phyloP scores from a whole-genome alignment of 2,329 filamentous ascomycete species.

The Fusarium subtropicale region DNA sequence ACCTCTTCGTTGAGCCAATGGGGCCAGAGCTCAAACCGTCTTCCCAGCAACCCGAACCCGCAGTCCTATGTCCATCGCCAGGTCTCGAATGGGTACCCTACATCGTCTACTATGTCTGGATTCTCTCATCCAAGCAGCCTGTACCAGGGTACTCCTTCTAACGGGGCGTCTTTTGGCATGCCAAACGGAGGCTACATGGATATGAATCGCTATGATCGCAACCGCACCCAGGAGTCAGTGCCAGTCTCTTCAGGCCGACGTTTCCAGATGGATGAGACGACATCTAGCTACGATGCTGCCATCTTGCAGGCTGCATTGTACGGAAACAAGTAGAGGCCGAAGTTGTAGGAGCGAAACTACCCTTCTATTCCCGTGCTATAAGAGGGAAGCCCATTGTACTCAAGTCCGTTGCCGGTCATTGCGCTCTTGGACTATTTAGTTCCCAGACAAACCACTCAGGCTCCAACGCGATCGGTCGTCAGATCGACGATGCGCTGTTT shows the following conservation, averaged over 20 bases:
- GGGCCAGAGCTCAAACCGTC: constrained; percentile 42
- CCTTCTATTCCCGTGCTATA: neutral
- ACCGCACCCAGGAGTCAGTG: constrained; percentile 32
- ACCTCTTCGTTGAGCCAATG: constrained; percentile 50
- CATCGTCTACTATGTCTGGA: constrained; percentile 49
- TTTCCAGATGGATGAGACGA: constrained; percentile 51
- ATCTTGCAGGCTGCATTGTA: constrained; percentile 52
- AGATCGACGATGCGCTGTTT: neutral
- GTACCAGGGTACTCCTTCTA: constrained; percentile 60
- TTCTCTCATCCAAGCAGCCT: constrained; percentile 65
- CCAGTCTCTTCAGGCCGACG: constrained; percentile 36
- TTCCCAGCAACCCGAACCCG: constrained; percentile 32
- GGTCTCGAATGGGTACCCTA: constrained; percentile 27
- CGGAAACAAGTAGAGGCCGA: constrained; percentile 42
- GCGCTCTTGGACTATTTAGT: constrained; percentile 10
- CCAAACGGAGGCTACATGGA: constrained; percentile 26
- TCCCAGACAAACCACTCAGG: constrained; percentile 32
- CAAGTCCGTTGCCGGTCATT: constrained; percentile 3
- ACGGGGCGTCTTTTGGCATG: constrained; percentile 38
- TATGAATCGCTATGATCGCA: constrained; percentile 32
- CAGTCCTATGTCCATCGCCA: constrained; percentile 38
- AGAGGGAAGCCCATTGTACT: neutral
- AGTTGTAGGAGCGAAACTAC: neutral
- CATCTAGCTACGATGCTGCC: constrained; percentile 52
- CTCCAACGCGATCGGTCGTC: constrained; percentile 1